Percentiles rank a stretch among this genome's conserved stretches.
These are phyloP conservation scores for Mycosarcoma maydis DNA, from an alignment of 1,284 basidiomycete species.

Conservation along the genomic window DNA sequence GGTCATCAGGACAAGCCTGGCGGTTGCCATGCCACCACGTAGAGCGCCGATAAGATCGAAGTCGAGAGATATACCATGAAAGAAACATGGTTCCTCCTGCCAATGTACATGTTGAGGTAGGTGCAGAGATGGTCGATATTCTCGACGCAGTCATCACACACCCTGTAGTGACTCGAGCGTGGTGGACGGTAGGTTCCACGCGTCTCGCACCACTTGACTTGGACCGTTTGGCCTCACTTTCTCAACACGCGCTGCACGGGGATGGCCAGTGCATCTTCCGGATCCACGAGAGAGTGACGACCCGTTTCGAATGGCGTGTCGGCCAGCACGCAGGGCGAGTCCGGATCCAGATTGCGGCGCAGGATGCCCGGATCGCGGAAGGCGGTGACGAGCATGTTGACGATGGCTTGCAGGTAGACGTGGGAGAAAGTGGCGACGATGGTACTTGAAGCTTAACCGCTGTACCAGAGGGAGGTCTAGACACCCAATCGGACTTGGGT, in stretches of 20 bases:
- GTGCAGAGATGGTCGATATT: slow-evolving; percentile 67
- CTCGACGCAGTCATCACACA: slow-evolving; percentile 67
- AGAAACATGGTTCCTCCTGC: slow-evolving; percentile 63
- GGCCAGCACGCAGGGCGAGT: slow-evolving; percentile 57
- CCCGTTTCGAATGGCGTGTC: slow-evolving; percentile 19
- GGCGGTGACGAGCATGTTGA: slow-evolving; percentile 60
- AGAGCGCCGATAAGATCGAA: slow-evolving; percentile 25
- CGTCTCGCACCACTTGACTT: slow-evolving; percentile 65
- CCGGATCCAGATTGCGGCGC: slow-evolving; percentile 60
- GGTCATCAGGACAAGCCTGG: slow-evolving; percentile 45
- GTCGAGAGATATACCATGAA: slow-evolving; percentile 62
- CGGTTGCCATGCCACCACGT: slow-evolving; percentile 37
- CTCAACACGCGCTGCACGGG: slow-evolving; percentile 44
- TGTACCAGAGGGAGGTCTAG: slow-evolving; percentile 53
- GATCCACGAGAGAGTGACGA: slow-evolving; percentile 21
- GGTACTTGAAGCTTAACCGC: too few relatives aligned
- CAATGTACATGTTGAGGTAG: slow-evolving; percentile 66
- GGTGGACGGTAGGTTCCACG: slow-evolving; percentile 65
- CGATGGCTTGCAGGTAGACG: slow-evolving; percentile 46
- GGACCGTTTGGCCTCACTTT: slow-evolving; percentile 26
- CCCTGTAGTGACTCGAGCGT: slow-evolving; percentile 62
- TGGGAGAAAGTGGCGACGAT: slow-evolving; percentile 56
- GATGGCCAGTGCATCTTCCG: slow-evolving; percentile 39
- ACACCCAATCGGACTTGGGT: too few relatives aligned
- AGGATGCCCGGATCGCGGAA: slow-evolving; percentile 64